These are phyloP conservation scores for Zarea fungicola DNA, from an alignment of 2,329 filamentous ascomycete genomes.

Conservation along the genomic window DNA sequence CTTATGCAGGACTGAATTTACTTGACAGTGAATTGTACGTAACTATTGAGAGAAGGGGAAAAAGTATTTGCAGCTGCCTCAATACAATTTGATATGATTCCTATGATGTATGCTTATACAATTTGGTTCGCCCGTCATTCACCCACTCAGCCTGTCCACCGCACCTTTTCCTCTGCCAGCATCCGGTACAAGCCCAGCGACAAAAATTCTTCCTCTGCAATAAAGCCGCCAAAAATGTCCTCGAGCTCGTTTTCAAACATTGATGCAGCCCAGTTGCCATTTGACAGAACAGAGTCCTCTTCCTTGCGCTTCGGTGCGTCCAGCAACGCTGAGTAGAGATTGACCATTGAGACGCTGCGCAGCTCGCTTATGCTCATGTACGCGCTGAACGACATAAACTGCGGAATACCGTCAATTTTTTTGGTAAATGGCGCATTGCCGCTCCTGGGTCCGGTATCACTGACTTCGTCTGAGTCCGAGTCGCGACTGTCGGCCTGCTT, in stretches of 20 bases:
- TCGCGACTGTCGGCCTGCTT: background rate
- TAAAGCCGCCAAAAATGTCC: conserved; percentile 7
- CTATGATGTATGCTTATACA: too few relatives aligned
- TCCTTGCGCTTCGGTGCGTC: background rate
- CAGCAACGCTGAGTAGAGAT: conserved; percentile 1
- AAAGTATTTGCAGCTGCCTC: too few relatives aligned
- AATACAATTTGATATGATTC: too few relatives aligned
- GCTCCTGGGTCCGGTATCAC: background rate
- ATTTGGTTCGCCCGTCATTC: too few relatives aligned
- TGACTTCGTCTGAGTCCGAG: background rate
- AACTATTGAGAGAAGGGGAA: too few relatives aligned
- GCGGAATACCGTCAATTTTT: background rate
- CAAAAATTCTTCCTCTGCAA: conserved; percentile 8
- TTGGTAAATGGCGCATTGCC: background rate
- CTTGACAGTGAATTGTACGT: too few relatives aligned
- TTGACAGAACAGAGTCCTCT: background rate
- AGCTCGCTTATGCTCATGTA: conserved; percentile 8
- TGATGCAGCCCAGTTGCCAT: background rate
- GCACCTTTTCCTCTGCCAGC: conserved; percentile 11
- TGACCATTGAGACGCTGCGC: background rate
- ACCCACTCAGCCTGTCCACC: conserved; percentile 7
- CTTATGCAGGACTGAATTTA: too few relatives aligned
- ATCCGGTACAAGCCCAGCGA: conserved; percentile 8
- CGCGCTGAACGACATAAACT: conserved; percentile 10
- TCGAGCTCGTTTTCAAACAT: conserved; percentile 8